These are phyloP conservation scores for Trypanosoma brucei DNA, from an alignment of 208 protist species.

Conservation along the genomic window DNA sequence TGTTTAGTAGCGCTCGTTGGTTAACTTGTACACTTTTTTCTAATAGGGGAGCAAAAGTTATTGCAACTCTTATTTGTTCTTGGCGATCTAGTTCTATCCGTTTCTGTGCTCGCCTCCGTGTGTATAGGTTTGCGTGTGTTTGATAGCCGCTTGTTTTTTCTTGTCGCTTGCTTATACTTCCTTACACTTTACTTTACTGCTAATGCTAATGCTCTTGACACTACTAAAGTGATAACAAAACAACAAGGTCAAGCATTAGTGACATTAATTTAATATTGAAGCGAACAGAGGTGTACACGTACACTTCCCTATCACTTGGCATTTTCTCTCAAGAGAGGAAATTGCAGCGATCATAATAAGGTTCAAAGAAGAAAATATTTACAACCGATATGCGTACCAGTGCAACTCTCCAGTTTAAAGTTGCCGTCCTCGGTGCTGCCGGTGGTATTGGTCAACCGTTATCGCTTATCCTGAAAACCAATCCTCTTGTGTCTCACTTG, in stretches of 20 bases:
- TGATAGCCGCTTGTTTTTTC: not conserved
- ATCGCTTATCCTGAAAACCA: constrained; percentile 90
- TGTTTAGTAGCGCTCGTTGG: no score
- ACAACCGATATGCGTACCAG: constrained; percentile 14
- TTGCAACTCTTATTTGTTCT: no score
- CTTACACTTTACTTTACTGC: not conserved
- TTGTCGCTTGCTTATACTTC: not conserved
- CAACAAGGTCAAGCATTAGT: not conserved
- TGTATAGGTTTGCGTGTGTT: not conserved
- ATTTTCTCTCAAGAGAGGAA: not conserved
- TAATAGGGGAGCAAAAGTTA: no score
- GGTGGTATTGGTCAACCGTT: constrained; percentile 96
- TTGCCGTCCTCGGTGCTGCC: constrained; percentile 92
- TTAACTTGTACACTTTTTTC: no score
- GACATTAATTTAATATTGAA: not conserved
- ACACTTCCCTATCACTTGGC: not conserved
- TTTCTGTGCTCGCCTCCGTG: no score
- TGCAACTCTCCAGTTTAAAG: constrained; percentile 22
- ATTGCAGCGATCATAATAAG: not conserved
- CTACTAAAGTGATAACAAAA: not conserved
- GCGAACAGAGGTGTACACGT: not conserved
- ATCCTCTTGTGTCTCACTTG: constrained; percentile 66
- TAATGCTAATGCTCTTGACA: no score
- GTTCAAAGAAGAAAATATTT: no score
- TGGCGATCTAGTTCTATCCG: no score